Base-by-base conservation (phyloP, 2,329 filamentous ascomycete species). In the Colletotrichum spinosum region DNA sequence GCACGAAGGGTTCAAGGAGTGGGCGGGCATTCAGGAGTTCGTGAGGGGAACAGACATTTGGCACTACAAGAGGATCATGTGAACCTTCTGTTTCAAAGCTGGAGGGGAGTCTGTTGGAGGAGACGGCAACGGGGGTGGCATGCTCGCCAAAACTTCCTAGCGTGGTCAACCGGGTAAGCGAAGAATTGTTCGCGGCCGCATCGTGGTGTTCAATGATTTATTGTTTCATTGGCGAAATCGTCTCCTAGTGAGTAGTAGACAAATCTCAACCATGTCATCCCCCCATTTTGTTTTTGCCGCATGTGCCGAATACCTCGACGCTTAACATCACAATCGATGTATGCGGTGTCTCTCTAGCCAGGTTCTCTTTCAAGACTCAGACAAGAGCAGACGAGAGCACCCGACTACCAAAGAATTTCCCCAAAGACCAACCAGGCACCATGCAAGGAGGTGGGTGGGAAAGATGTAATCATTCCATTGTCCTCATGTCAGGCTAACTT, bases 221-320 rank as follows among this genome's bases (percentile, higher is more conserved):
- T 64, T 66, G 49, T 41, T 57, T 65, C 49, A 41, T 61, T 66
- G 65, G 52, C 39, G 51, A 61, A 56, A 69, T 67, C 34, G 69
- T 70, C 71, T 73, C 74, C 73, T 73, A 73, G 51, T 45, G 48
- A 39, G 25, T 38, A 57, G 46, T 55, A 62, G 63, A 63, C 63
- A 63, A 50, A 25, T 25, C 4, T 25, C 25, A 25, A 25, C 25
- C 25, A 25, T 25, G 25, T 25, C 25, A 25, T 50, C 41, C 58
- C 56, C 52, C 72, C 72, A 72, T 70, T 71, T 74, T 48, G 64
- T 75, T 83, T 83, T 83, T 81, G 79, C 82, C 83, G 52, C 56
- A 25, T 25, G 3, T 5, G 25, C 58, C 52, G 56, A 80, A 82
- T 83, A 80, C 82, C 81, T 79, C 82, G 82, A 86, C 83, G 84